Conservation (phyloP, 2,329 filamentous ascomycete genomes). For the Alternaria burnsii region DNA sequence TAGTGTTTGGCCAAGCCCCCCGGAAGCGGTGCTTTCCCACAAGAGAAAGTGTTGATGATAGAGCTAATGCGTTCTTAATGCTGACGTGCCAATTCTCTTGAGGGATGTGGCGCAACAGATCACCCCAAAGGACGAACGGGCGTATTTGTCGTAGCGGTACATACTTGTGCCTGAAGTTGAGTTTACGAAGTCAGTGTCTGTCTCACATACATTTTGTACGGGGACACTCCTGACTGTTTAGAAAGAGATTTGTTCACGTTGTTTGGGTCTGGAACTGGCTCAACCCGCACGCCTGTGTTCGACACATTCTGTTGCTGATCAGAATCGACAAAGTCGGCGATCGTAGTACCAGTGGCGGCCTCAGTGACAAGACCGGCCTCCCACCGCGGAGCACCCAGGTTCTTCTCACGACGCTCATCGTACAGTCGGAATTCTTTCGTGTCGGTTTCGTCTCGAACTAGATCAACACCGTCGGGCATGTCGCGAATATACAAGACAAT, state of each 20-base stretch:
- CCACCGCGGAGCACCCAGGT: constrained; percentile 59
- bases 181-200: too few species aligned
- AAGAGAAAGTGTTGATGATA: constrained; percentile 62
- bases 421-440: constrained; percentile 35
- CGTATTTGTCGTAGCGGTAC: constrained; percentile 63
- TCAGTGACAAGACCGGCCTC: constrained; percentile 66
- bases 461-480: constrained; percentile 35
- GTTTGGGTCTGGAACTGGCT: constrained; percentile 64
- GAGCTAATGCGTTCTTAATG: constrained; percentile 62
- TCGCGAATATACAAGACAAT: constrained; percentile 62
- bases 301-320: constrained; percentile 55
- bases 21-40: constrained; percentile 62
- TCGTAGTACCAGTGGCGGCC: constrained; percentile 54
- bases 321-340: constrained; percentile 57
- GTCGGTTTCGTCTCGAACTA: constrained; percentile 37
- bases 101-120: constrained; percentile 55
- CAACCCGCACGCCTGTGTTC: constrained; percentile 65
- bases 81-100: constrained; percentile 61
- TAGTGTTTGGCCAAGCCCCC: constrained; percentile 64
- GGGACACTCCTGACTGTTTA: constrained; percentile 45
- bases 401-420: constrained; percentile 26
- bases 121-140: constrained; percentile 64
- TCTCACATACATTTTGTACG: too few species aligned
- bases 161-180: constrained; percentile 56
- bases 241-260: constrained; percentile 60